These are phyloP conservation scores for Neoboletus brunneissimus DNA, from an alignment of 768 basidiomycete genomes.

Conservation along the genomic window DNA sequence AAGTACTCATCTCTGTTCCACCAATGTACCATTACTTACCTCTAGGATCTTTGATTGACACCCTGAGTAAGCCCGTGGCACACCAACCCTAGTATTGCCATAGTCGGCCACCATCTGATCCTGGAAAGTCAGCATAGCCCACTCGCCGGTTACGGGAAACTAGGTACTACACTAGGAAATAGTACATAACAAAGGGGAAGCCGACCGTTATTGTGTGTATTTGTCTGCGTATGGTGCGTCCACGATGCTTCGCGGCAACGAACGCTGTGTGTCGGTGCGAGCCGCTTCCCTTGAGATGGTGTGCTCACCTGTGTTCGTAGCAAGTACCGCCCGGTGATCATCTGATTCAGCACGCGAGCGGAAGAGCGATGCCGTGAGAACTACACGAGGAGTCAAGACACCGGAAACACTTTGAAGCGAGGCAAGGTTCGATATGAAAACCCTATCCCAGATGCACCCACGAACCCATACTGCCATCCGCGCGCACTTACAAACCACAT, in stretches of 20 bases:
- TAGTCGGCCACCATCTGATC: neutral
- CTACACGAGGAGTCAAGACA: neutral
- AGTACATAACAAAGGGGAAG: too few species aligned
- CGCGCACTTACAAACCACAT: neutral
- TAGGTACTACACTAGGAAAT: too few species aligned
- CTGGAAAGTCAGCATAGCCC: neutral
- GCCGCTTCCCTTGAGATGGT: neutral
- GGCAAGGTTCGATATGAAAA: neutral
- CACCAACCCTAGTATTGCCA: neutral
- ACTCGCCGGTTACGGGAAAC: neutral
- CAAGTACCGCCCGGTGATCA: neutral
- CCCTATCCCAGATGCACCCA: neutral
- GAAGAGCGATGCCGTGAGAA: neutral
- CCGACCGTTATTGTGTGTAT: too few species aligned
- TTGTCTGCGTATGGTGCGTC: neutral
- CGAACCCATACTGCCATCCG: neutral
- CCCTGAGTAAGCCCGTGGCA: neutral
- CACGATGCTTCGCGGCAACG: slow-evolving; percentile 4
- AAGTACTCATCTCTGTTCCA: slow-evolving; percentile 3
- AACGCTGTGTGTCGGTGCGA: neutral
- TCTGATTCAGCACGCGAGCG: neutral
- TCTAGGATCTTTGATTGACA: neutral
- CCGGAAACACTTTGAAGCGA: neutral
- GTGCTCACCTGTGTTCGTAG: neutral
- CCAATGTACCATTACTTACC: neutral